These are phyloP conservation scores for Neckera pumila DNA, from an alignment of 225 moss, liverwort and hornwort genomes.

Conservation along the genomic window DNA sequence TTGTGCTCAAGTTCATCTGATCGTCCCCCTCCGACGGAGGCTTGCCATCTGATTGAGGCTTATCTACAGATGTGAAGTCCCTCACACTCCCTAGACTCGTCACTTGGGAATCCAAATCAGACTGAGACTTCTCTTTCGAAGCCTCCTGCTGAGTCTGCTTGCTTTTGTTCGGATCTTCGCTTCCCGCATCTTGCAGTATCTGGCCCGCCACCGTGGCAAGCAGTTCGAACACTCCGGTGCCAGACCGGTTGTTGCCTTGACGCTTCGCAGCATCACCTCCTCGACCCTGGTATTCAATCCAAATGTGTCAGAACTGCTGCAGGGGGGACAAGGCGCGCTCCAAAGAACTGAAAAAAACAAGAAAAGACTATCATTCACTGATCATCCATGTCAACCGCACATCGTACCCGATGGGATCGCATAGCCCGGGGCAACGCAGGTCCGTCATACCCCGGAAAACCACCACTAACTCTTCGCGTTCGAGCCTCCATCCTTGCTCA, in stretches of 20 bases:
- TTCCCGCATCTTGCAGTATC: conserved; percentile 44
- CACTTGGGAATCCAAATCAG: conserved; percentile 30
- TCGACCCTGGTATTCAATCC: conserved; percentile 16
- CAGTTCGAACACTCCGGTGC: conserved; percentile 39
- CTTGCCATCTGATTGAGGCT: conserved; percentile 9
- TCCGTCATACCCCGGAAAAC: conserved; percentile 98
- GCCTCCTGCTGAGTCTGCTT: conserved; percentile 1
- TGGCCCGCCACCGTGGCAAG: conserved; percentile 51
- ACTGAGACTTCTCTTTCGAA: conserved; percentile 21
- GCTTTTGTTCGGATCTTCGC: conserved; percentile 9
- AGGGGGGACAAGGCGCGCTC: neutral
- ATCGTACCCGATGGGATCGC: conserved; percentile 81
- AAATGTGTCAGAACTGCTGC: neutral
- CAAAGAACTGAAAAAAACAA: neutral
- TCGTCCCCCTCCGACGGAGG: neutral
- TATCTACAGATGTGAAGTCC: conserved; percentile 25
- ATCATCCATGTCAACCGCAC: neutral
- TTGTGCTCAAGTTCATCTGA: neutral
- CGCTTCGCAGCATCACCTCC: conserved; percentile 36
- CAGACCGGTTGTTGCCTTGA: conserved; percentile 18
- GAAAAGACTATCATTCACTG: neutral
- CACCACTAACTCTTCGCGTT: conserved; percentile 84
- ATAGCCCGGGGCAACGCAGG: conserved; percentile 88
- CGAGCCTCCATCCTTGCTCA: conserved; percentile 91
- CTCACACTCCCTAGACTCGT: conserved; percentile 27